Evolutionary conservation across 2,329 filamentous ascomycete species (phyloP).

Genomic region (Zymoseptoria passerinii): DNA sequence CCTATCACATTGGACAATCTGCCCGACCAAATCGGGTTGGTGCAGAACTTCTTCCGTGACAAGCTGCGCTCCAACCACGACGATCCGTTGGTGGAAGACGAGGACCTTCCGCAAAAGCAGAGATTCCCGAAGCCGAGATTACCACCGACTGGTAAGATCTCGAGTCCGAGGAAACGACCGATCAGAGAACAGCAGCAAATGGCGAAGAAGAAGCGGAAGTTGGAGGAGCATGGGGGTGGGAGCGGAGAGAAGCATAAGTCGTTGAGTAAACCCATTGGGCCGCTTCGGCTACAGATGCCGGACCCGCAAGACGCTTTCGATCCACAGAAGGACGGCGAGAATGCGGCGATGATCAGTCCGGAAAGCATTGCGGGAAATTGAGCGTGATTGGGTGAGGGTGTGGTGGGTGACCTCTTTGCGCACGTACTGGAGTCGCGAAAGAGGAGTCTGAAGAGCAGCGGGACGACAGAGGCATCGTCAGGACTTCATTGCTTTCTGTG

Average conservation of each 20-base stretch:
- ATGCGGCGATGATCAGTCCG: constrained; percentile 71
- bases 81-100: constrained; percentile 81
- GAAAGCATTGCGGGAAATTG: constrained; percentile 33
- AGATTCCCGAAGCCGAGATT: constrained; percentile 54
- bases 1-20: constrained; percentile 73
- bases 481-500: not conserved
- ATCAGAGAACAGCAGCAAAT: constrained; percentile 74
- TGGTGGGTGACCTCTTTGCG: not conserved
- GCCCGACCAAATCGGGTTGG: constrained; percentile 71
- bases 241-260: constrained; percentile 28
- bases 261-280: constrained; percentile 43
- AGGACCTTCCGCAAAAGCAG: constrained; percentile 90
- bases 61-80: constrained; percentile 80
- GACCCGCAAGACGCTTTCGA: constrained; percentile 41
- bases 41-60: constrained; percentile 83
- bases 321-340: constrained; percentile 58
- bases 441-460: not conserved
- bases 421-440: not conserved
- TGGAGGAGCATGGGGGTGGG: constrained; percentile 33
- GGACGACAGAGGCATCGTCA: not conserved
- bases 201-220: constrained; percentile 80
- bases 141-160: constrained; percentile 76
- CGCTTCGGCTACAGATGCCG: constrained; percentile 40
- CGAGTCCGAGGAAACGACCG: constrained; percentile 72
- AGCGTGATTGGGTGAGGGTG: not conserved